phyloP scores from a whole-genome alignment of 129 eudicot species.

The Oenanthe sinensis region DNA sequence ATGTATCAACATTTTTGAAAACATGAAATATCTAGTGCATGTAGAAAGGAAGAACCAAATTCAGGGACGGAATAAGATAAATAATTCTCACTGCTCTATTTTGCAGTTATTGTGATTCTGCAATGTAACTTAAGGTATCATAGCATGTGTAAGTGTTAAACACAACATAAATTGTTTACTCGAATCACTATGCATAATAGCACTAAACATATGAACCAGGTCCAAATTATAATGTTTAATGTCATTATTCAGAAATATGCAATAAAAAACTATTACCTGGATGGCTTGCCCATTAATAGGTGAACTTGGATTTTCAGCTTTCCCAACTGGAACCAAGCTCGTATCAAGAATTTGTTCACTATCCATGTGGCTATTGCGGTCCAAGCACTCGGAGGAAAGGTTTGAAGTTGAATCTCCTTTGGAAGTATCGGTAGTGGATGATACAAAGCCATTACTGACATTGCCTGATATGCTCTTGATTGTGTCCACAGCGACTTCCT shows the following conservation, averaged over 20 bases:
- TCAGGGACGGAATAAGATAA: background rate
- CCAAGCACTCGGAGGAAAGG: conserved; percentile 3
- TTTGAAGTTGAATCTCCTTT: conserved; percentile 11
- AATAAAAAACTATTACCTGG: too few relatives aligned
- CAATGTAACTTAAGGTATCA: background rate
- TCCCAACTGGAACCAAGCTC: too few relatives aligned
- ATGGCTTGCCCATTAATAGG: too few relatives aligned
- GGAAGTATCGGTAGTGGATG: background rate
- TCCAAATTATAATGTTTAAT: too few relatives aligned
- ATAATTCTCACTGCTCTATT: background rate
- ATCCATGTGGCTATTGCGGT: background rate
- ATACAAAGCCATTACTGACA: conserved; percentile 4
- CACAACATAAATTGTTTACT: too few relatives aligned
- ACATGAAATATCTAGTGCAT: background rate
- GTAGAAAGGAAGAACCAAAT: background rate
- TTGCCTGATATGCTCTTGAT: conserved; percentile 8
- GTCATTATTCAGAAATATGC: too few relatives aligned
- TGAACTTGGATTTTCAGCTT: too few relatives aligned
- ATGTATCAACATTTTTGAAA: background rate
- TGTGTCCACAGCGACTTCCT: conserved; percentile 21
- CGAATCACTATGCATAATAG: too few relatives aligned
- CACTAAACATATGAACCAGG: too few relatives aligned
- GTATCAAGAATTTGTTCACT: too few relatives aligned
- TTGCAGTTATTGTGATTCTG: background rate
- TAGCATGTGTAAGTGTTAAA: too few relatives aligned